These are phyloP conservation scores for Fusarium sp. DNA, from an alignment of 2,329 filamentous ascomycete genomes.

Conservation along the genomic window DNA sequence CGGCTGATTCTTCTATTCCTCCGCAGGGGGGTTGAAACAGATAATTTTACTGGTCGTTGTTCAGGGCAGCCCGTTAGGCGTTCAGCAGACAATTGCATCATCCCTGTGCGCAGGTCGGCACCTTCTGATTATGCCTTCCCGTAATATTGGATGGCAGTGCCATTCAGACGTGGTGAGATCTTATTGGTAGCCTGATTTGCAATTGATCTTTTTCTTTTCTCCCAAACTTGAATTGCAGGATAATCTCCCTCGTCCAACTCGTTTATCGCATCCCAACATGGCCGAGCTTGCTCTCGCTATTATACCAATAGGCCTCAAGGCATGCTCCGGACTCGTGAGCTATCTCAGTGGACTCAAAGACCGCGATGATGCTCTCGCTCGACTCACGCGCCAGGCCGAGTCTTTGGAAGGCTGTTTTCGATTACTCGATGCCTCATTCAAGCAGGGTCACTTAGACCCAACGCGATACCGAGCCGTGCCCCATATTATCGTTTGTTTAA, in stretches of 20 bases:
- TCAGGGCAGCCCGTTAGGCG: background rate
- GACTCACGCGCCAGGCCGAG: background rate
- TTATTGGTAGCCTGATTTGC: background rate
- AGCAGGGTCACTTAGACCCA: background rate
- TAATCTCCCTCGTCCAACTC: too few relatives aligned
- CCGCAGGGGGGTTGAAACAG: too few relatives aligned
- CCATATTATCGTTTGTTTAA: background rate
- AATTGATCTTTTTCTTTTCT: accelerated
- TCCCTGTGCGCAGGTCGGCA: too few relatives aligned
- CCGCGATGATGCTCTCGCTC: background rate
- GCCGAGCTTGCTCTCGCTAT: conserved; percentile 1
- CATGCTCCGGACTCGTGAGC: background rate
- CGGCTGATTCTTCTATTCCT: too few relatives aligned
- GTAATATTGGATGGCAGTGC: background rate
- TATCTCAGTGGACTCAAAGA: background rate
- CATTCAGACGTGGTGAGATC: background rate
- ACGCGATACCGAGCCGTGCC: background rate
- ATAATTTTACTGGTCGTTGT: too few relatives aligned
- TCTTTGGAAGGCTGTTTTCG: background rate
- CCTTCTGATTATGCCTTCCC: background rate
- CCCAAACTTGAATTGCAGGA: too few relatives aligned
- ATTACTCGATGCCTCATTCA: background rate
- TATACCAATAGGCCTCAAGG: background rate
- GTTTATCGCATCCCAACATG: background rate
- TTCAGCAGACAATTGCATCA: background rate